phyloP scores from a whole-genome alignment of 352 stramenopile species.

The Globisporangium lucens region DNA sequence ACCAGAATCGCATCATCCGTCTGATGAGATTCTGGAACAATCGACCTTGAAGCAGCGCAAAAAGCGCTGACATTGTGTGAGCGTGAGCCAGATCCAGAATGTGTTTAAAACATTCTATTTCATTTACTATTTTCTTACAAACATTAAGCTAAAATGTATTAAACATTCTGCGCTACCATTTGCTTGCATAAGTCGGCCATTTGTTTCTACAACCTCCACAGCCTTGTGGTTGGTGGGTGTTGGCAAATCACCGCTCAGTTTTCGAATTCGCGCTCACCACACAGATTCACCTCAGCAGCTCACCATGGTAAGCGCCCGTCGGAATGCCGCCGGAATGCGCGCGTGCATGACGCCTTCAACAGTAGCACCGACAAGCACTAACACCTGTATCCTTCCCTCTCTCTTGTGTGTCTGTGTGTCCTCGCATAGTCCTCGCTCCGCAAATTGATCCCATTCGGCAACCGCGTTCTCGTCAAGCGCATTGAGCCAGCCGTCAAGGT shows the following conservation, averaged over 20 bases:
- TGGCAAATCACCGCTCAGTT: constrained; percentile 9
- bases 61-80: not conserved
- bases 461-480: constrained; percentile 94
- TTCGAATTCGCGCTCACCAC: constrained; percentile 19
- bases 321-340: not conserved
- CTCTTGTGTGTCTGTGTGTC: not conserved
- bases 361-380: not conserved
- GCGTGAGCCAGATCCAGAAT: not conserved
- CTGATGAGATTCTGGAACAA: constrained; percentile 8
- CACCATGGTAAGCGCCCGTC: constrained; percentile 7
- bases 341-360: not conserved
- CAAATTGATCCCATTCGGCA: constrained; percentile 92
- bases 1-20: not conserved
- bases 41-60: constrained; percentile 3
- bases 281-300: constrained; percentile 5
- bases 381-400: not conserved
- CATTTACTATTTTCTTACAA: not conserved
- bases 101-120: not conserved
- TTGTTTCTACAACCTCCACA: not conserved
- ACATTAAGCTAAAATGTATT: not conserved
- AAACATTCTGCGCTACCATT: not conserved
- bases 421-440: constrained; percentile 42
- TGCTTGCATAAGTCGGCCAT: not conserved
- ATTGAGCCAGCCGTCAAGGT: constrained; percentile 88
- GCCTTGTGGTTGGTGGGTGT: not conserved